Evolutionary conservation across 768 basidiomycete genomes (phyloP), one percentile per base, ranked within the genome.

Genomic region (Pholiota microspora): DNA sequence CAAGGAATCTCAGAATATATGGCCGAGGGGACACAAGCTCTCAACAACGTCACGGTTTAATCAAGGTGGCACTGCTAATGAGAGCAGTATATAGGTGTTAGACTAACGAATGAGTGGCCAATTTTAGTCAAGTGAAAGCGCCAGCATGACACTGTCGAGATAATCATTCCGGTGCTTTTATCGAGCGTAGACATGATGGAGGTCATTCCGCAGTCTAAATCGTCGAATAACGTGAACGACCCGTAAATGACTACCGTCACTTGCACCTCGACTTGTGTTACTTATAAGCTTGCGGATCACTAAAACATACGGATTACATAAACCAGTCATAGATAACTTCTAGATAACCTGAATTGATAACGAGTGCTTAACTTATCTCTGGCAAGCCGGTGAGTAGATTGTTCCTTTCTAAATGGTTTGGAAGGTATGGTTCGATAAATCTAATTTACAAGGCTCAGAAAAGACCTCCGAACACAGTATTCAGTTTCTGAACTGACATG

Each of bases 51-150:
- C n/a, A n/a, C n/a, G n/a, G n/a, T 31, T 12, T 31, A 35, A 24
- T 36, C 36, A 6, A 51, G 24, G 40, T 31, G 18, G 38, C 50
- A 51, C 50, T 36, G 50, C 50, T n/a, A 51, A 35, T 50, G 24
- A 35, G 24, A n/a, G n/a, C n/a, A n/a, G n/a, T n/a, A n/a, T n/a
- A n/a, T n/a, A n/a, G n/a, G n/a, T n/a, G n/a, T n/a, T n/a, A n/a
- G n/a, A n/a, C n/a, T n/a, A n/a, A n/a, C n/a, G n/a, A n/a, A n/a
- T n/a, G n/a, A n/a, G n/a, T n/a, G n/a, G n/a, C n/a, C n/a, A n/a
- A n/a, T n/a, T n/a, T n/a, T n/a, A n/a, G n/a, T n/a, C n/a, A n/a
- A n/a, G n/a, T n/a, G n/a, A n/a, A n/a, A n/a, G n/a, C n/a, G n/a
- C n/a, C n/a, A 27, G 27, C 15, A n/a, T 51, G 51, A 31, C 51